Base-by-base conservation (phyloP, 345 rosid genomes). In the Brassica rapa region DNA sequence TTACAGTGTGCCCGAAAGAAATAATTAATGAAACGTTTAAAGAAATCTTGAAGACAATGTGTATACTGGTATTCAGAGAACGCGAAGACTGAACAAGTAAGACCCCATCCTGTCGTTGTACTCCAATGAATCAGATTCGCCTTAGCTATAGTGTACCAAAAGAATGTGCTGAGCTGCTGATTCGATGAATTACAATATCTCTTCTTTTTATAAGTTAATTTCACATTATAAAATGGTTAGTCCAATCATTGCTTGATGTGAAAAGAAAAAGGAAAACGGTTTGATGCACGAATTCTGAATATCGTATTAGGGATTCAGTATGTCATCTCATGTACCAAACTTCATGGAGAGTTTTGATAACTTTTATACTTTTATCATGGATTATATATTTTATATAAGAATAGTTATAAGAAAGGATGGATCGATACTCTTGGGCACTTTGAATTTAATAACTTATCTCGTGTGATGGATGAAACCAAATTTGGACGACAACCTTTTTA, bases 401-500 rank as follows among this genome's bases (percentile, higher is more conserved):
- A 70, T n/a, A 37, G 62, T n/a, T 62, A 6, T 70, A 25, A 7
- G 59, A 63, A 63, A 41, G 56, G 53, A 63, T 77, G 19, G 41
- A 77, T 62, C 21, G 75, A 77, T 51, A 33, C 30, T 77, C 57
- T 35, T 37, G 27, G 57, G 21, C 53, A 66, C 29, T 75, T 66
- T 57, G 66, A 66, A 56, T 75, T 23, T 56, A 15, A 53, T 27
- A 77, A 63, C 76, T 77, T 71, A 70, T 77, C 75, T 49, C 74
- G 57, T 64, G 68, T 71, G 62, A 71, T 78, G 68, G 53, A 65
- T 35, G 53, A 72, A 72, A 57, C 39, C 62, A 72, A 66, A 21
- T 56, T 66, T 66, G 77, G 77, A 72, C 39, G 73, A 72, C 81
- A 56, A 21, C 39, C 51, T 19, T 57, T 71, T 27, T 9, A 60